Conservation (phyloP, 129 eudicot species). For the Helichrysum umbraculigerum region DNA sequence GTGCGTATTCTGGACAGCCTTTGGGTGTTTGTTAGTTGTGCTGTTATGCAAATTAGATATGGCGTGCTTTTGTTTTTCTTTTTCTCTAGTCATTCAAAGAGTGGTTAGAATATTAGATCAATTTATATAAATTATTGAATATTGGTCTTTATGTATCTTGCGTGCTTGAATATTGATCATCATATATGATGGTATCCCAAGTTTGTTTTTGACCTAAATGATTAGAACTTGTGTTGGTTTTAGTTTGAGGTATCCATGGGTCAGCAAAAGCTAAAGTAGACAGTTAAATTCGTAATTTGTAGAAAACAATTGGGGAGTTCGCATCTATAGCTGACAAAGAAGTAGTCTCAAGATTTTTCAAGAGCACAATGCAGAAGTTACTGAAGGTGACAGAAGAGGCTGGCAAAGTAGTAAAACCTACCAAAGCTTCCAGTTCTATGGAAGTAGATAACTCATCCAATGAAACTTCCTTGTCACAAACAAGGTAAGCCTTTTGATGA, state of each 20-base stretch:
- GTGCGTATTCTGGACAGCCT: not conserved
- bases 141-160: not conserved
- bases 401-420: conserved; percentile 35
- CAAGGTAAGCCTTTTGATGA: conserved; percentile 45
- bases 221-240: not conserved
- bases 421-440: conserved; percentile 51
- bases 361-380: conserved; percentile 63
- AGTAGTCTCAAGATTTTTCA: conserved; percentile 55
- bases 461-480: conserved; percentile 47
- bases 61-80: not conserved
- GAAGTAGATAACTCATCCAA: conserved; percentile 60
- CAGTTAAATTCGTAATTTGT: conserved; percentile 24
- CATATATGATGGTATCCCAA: not conserved
- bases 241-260: not conserved
- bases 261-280: conserved; percentile 8
- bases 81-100: not conserved
- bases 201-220: not conserved
- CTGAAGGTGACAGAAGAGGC: conserved; percentile 66
- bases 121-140: not conserved
- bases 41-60: not conserved
- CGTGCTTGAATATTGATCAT: not conserved
- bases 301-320: conserved; percentile 68
- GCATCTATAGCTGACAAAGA: conserved; percentile 76
- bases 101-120: not conserved
- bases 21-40: not conserved